Evolutionary conservation across 805 yeast species (phyloP).

Genomic region (Sungouiozyma ichnusensis): DNA sequence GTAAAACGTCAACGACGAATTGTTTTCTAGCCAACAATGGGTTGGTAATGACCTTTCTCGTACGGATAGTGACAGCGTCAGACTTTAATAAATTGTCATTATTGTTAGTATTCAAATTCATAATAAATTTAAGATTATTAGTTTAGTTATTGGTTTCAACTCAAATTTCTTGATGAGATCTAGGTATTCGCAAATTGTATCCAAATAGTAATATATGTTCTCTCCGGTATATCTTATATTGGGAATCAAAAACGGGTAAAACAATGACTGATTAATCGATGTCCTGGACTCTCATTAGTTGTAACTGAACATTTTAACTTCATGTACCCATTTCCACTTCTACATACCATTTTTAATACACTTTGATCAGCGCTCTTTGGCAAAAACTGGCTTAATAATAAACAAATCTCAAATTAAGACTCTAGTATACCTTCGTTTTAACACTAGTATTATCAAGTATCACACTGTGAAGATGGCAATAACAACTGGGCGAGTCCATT

Average conservation of each 20-base stretch:
- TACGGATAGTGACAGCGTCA: conserved; percentile 99
- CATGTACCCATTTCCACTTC: not conserved
- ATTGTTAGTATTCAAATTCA: too few species aligned
- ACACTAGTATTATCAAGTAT: not conserved
- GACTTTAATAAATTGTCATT: conserved; percentile 44
- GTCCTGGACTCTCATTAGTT: not conserved
- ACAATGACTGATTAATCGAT: too few species aligned
- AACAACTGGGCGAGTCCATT: not conserved
- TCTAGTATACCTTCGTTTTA: not conserved
- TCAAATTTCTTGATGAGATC: not conserved
- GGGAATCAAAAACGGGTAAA: too few species aligned
- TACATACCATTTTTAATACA: not conserved
- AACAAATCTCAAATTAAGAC: not conserved
- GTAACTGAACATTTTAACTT: not conserved
- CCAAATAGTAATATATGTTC: too few species aligned
- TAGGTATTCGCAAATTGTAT: too few species aligned
- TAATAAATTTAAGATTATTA: too few species aligned
- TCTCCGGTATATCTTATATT: too few species aligned
- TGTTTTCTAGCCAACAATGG: conserved; percentile 99
- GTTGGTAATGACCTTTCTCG: conserved; percentile 97
- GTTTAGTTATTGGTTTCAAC: not conserved
- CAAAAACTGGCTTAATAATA: not conserved
- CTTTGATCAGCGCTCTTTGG: not conserved
- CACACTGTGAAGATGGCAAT: not conserved
- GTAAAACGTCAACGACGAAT: conserved; percentile 98